Percentiles rank a stretch among this genome's conserved stretches.
These are phyloP conservation scores for Russula abietina DNA, from an alignment of 768 basidiomycete genomes.

Conservation along the genomic window DNA sequence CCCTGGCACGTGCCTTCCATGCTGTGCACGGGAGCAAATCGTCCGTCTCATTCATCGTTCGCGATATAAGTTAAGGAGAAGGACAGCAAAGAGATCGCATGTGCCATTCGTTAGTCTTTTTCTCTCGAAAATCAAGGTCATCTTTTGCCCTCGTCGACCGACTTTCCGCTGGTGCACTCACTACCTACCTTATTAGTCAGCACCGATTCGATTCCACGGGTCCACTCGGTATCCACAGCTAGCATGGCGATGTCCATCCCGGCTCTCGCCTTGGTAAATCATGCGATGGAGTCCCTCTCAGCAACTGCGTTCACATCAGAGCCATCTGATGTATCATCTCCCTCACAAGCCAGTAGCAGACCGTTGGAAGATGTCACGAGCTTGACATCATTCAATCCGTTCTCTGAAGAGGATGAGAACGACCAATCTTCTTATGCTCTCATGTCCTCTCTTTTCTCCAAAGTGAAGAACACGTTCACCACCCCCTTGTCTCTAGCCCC, in stretches of 20 bases:
- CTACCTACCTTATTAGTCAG: slow-evolving; percentile 3
- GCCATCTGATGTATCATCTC: slow-evolving; percentile 38
- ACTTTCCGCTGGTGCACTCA: neutral
- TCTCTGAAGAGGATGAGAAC: slow-evolving; percentile 88
- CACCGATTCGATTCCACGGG: neutral
- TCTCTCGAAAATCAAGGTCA: neutral
- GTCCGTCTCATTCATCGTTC: neutral
- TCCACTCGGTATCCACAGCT: neutral
- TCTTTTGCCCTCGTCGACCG: neutral
- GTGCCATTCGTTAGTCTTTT: neutral
- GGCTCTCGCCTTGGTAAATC: neutral
- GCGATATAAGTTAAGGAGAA: neutral
- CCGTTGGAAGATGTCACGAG: slow-evolving; percentile 56
- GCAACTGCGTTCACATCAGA: slow-evolving; percentile 30
- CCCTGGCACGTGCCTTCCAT: slow-evolving; percentile 9
- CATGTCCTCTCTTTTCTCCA: slow-evolving; percentile 72
- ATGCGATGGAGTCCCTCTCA: slow-evolving; percentile 18
- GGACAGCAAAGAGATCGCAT: neutral
- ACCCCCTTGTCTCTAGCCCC: slow-evolving; percentile 52
- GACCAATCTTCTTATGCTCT: slow-evolving; percentile 83
- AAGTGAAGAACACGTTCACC: slow-evolving; percentile 74
- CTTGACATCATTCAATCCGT: slow-evolving; percentile 85
- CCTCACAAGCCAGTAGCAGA: slow-evolving; percentile 60
- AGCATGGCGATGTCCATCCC: neutral
- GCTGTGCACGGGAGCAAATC: neutral